phyloP scores from a whole-genome alignment of 176 grass and related monocot genomes.

The Miscanthus lutarioriparius region DNA sequence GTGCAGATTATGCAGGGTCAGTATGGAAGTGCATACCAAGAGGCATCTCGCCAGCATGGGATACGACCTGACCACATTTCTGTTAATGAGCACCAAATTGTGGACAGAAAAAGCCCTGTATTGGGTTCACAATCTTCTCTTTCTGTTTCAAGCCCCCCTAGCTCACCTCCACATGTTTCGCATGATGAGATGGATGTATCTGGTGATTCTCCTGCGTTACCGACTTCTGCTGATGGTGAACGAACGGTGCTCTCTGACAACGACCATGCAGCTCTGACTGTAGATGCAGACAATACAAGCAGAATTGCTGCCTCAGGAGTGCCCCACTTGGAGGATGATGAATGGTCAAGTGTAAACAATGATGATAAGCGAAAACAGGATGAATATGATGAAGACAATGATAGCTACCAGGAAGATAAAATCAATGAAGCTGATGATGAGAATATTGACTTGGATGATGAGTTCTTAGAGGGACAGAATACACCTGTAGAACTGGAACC shows the following conservation, averaged over 20 bases:
- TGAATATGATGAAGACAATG: slow-evolving; percentile 71
- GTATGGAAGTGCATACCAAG: slow-evolving; percentile 67
- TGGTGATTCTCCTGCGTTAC: slow-evolving; percentile 83
- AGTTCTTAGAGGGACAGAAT: slow-evolving; percentile 52
- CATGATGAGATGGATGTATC: slow-evolving; percentile 98
- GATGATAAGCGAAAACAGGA: slow-evolving; percentile 53
- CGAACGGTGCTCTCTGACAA: slow-evolving; percentile 67
- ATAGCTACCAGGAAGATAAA: slow-evolving; percentile 63
- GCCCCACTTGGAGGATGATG: slow-evolving; percentile 67
- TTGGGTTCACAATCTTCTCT: slow-evolving; percentile 83
- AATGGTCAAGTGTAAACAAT: slow-evolving; percentile 68
- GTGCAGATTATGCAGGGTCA: slow-evolving; percentile 45
- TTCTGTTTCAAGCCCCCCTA: slow-evolving; percentile 89
- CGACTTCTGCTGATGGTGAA: slow-evolving; percentile 91
- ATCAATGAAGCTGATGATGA: slow-evolving; percentile 60
- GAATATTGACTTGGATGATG: slow-evolving; percentile 64
- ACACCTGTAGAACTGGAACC: slow-evolving; percentile 58
- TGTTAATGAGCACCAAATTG: slow-evolving; percentile 52
- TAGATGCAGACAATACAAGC: slow-evolving; percentile 46
- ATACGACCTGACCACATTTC: slow-evolving; percentile 38
- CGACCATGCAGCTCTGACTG: slow-evolving; percentile 45
- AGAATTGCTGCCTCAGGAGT: slow-evolving; percentile 53
- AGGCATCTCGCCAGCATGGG: slow-evolving; percentile 46
- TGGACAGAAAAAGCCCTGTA: slow-evolving; percentile 54
- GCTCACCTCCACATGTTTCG: slow-evolving; percentile 72